Conservation (phyloP, 192 early-diverging fungal species). For the Haplosporangium gracile region DNA sequence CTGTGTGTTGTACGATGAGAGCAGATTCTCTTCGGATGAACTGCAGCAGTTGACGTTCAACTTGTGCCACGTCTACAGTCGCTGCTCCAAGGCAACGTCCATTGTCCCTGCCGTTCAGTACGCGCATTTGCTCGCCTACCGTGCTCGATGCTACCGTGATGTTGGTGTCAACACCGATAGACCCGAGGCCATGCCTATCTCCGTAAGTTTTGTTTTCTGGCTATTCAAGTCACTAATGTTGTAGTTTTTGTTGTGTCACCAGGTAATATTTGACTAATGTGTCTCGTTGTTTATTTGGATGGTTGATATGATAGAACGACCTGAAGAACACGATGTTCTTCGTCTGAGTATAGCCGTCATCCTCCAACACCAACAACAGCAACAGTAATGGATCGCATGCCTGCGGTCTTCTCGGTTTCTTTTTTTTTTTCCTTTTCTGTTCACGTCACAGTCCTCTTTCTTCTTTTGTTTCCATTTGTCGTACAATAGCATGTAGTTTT, state of each 20-base stretch:
- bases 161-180: neutral
- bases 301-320: neutral
- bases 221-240: neutral
- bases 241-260: neutral
- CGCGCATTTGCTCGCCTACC: constrained; percentile 86
- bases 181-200: neutral
- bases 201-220: constrained; percentile 7
- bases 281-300: neutral
- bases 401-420: no score
- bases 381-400: neutral
- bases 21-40: constrained; percentile 82
- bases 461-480: no score
- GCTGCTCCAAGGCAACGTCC: constrained; percentile 87
- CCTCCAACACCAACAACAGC: neutral
- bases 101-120: constrained; percentile 93
- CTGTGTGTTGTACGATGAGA: constrained; percentile 91
- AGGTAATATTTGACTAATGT: neutral
- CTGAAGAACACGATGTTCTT: constrained; percentile 5
- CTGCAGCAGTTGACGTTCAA: constrained; percentile 92
- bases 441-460: no score
- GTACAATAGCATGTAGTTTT: no score
- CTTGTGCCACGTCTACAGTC: constrained; percentile 92
- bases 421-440: neutral
- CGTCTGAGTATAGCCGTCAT: neutral
- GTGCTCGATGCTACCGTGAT: constrained; percentile 78